Evolutionary conservation across 192 early-diverging fungal species (phyloP).

Genomic region (Diversispora eburnea): DNA sequence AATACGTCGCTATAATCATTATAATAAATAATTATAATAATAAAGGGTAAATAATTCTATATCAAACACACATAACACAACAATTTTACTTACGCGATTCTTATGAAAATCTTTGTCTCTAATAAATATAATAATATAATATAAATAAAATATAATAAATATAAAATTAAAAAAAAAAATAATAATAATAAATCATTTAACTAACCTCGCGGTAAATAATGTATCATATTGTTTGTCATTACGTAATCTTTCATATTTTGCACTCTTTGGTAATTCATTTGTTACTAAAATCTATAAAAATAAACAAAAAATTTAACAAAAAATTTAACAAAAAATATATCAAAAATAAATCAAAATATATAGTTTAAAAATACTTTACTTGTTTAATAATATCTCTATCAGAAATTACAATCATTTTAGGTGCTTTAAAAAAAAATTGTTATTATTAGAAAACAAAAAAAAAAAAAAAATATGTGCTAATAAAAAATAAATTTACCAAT

Average conservation of each 20-base stretch:
- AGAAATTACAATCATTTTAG: slow-evolving; percentile 14
- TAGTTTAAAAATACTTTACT: background rate
- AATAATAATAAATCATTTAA: background rate
- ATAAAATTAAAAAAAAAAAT: too few relatives aligned
- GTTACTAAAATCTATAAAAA: background rate
- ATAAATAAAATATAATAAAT: background rate
- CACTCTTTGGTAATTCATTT: slow-evolving; percentile 10
- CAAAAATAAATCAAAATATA: too few relatives aligned
- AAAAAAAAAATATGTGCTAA: background rate
- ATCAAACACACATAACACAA: background rate
- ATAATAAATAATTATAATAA: background rate
- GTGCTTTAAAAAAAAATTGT: slow-evolving; percentile 11
- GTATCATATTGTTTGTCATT: background rate
- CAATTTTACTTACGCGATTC: background rate
- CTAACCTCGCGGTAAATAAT: background rate
- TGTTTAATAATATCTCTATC: slow-evolving; percentile 40
- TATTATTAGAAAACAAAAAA: background rate
- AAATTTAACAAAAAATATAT: too few relatives aligned
- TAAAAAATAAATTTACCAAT: slow-evolving; percentile 1
- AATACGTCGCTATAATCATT: slow-evolving; percentile 41
- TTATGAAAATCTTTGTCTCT: slow-evolving; percentile 18
- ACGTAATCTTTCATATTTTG: background rate
- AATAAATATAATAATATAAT: background rate
- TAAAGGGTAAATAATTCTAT: background rate
- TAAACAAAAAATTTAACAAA: too few relatives aligned